phyloP scores from a whole-genome alignment of 306 rosid genomes.

The Bauhinia variegata region DNA sequence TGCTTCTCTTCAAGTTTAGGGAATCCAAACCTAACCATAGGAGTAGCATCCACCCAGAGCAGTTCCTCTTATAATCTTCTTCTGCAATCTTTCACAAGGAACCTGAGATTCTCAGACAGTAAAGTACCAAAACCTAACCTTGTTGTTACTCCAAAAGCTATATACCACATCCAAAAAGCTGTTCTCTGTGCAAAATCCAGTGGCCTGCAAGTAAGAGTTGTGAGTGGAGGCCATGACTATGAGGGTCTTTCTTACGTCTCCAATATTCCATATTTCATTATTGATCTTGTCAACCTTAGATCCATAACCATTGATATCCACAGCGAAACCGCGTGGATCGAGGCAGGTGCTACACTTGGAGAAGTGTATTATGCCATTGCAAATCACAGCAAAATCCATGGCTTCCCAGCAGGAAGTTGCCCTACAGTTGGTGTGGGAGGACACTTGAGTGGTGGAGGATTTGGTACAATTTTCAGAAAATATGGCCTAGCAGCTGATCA shows the following conservation, averaged over 20 bases:
- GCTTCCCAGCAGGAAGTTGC: constrained; percentile 46
- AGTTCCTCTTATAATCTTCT: constrained; percentile 22
- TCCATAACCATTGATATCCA: constrained; percentile 26
- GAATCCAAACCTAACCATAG: not conserved
- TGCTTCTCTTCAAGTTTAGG: constrained; percentile 30
- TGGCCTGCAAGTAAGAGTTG: constrained; percentile 24
- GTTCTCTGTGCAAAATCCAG: constrained; percentile 26
- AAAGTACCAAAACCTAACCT: constrained; percentile 35
- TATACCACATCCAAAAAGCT: constrained; percentile 39
- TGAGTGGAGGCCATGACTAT: constrained; percentile 44
- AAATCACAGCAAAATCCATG: constrained; percentile 32
- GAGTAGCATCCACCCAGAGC: constrained; percentile 17
- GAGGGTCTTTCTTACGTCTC: constrained; percentile 45
- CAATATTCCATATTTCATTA: constrained; percentile 23
- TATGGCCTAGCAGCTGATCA: no score
- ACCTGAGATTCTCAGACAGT: constrained; percentile 29
- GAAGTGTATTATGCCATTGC: constrained; percentile 38
- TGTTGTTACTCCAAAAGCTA: constrained; percentile 33
- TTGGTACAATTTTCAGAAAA: not conserved
- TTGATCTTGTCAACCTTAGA: constrained; percentile 40
- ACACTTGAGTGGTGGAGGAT: not conserved
- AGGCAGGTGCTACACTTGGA: constrained; percentile 40
- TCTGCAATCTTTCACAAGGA: constrained; percentile 32
- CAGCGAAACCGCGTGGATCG: constrained; percentile 19
- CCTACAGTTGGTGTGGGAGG: constrained; percentile 36